A percentile compares a stretch with the other conserved stretches of the same genome.
Evolutionary conservation across 2,329 filamentous ascomycete species (phyloP).

Genomic region (Cercospora sp.): DNA sequence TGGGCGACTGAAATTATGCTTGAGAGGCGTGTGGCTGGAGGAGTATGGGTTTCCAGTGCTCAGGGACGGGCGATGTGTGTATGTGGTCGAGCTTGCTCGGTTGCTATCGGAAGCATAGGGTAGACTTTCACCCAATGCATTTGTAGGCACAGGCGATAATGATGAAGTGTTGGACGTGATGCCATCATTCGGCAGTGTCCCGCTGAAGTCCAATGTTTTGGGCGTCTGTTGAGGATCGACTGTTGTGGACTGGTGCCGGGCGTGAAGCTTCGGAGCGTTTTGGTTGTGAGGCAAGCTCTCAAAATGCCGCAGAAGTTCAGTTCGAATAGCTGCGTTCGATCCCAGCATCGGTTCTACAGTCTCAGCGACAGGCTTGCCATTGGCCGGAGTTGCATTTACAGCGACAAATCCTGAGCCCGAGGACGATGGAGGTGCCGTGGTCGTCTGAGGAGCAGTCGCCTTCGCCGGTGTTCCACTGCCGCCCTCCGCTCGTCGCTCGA

Average conservation of each 20-base stretch:
- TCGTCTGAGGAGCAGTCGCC: slow-evolving; percentile 34
- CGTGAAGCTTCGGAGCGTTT: slow-evolving; percentile 30
- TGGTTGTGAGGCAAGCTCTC: slow-evolving; percentile 59
- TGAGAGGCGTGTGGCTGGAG: slow-evolving; percentile 26
- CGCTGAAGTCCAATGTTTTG: slow-evolving; percentile 5
- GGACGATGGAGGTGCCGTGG: slow-evolving; percentile 34
- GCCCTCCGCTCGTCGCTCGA: slow-evolving; percentile 57
- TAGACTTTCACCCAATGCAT: slow-evolving; percentile 29
- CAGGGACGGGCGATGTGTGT: slow-evolving; percentile 30
- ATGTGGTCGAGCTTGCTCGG: slow-evolving; percentile 7
- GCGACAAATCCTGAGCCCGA: slow-evolving; percentile 54
- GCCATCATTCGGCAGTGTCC: slow-evolving; percentile 18
- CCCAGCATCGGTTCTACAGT: slow-evolving; percentile 37
- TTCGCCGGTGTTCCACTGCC: slow-evolving; percentile 41
- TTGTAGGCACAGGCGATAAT: slow-evolving; percentile 34
- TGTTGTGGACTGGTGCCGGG: slow-evolving; percentile 29
- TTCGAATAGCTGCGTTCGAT: slow-evolving; percentile 57
- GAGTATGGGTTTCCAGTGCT: slow-evolving; percentile 27
- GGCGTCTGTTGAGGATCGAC: slow-evolving; percentile 2
- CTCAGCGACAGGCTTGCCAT: slow-evolving; percentile 15
- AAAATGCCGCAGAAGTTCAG: slow-evolving; percentile 64
- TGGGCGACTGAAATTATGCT: slow-evolving; percentile 43
- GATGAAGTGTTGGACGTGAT: slow-evolving; percentile 33
- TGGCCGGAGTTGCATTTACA: slow-evolving; percentile 51
- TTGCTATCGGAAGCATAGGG: slow-evolving; percentile 26